Evolutionary conservation across 495 filamentous ascomycete species (phyloP), one percentile per base, ranked within the genome.

Genomic region (Penicillium cosmopolitanum): DNA sequence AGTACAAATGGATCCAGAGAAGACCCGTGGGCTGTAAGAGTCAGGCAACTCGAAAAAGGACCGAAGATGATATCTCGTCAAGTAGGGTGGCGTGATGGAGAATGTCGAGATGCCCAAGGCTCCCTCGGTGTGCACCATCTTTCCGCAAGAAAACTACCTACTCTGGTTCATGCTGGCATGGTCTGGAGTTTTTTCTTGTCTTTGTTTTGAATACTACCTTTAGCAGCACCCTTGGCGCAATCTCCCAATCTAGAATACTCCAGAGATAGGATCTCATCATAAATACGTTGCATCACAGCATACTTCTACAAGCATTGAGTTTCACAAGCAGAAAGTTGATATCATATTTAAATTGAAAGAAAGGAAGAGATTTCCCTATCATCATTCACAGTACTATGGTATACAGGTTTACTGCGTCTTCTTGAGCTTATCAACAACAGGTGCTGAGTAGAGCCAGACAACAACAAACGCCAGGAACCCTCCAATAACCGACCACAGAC

Each of bases 371-470:
- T 44, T 44, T 66, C 51, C 59, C 63, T 51, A 62, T 64, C 55
- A 57, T 63, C 44, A 66, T 64, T 53, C 53, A 53, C 46, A 60
- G 42, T 63, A 62, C 35, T 63, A 59, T 55, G 34, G 57, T 54
- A 63, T 63, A 57, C 58, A 66, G 43, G 61, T 73, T 64, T 82
- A 93, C 80, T 91, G 87, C 61, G 78, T 87, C 82, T 93, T 93
- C 85, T 92, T 93, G 36, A 57, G 56, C 60, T 71, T 73, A 25
- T 69, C 52, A 18, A 66, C 63, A 47, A 60, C 53, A 15, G 93
- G 91, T 55, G 83, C 90, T 64, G 89, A 90, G 77, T 90, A 98
- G 65, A 98, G 80, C 95, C 95, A 98, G 51, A 97, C 58, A 34
- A 85, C 84, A 57, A 92, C 89, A 78, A 98, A 98, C 3, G 73